Conservation (phyloP, 2,329 filamentous ascomycete genomes). For the Apiospora saccharicola region DNA sequence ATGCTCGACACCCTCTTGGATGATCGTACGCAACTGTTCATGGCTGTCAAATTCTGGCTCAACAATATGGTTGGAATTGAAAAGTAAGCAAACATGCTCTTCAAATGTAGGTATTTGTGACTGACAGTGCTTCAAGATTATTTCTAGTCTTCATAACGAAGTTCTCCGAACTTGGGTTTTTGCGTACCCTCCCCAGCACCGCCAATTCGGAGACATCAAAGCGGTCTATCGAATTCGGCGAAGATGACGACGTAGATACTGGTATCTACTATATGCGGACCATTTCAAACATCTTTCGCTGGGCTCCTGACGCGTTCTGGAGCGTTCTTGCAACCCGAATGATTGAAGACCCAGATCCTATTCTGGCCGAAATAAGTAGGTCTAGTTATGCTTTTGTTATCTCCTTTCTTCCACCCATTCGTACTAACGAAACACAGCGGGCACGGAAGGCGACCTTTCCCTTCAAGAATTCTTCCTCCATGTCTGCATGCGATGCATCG, state of each 20-base stretch:
- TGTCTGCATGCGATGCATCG: slow-evolving; percentile 70
- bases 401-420: slow-evolving; percentile 32
- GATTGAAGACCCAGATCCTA: slow-evolving; percentile 55
- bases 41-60: slow-evolving; percentile 83
- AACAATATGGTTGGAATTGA: slow-evolving; percentile 70
- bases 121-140: slow-evolving; percentile 51
- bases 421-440: slow-evolving; percentile 48
- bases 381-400: slow-evolving; percentile 30
- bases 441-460: slow-evolving; percentile 62
- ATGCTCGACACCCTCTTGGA: slow-evolving; percentile 81
- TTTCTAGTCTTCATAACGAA: slow-evolving; percentile 68
- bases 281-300: slow-evolving; percentile 74
- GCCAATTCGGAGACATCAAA: slow-evolving; percentile 36
- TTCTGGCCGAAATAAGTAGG: slow-evolving; percentile 60
- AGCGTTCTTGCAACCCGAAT: slow-evolving; percentile 70
- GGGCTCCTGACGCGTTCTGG: slow-evolving; percentile 75
- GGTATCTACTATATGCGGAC: slow-evolving; percentile 81
- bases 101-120: background rate
- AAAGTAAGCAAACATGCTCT: slow-evolving; percentile 53
- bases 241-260: slow-evolving; percentile 75
- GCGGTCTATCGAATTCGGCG: slow-evolving; percentile 48
- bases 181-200: slow-evolving; percentile 45
- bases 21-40: slow-evolving; percentile 75
- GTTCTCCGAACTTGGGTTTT: slow-evolving; percentile 62
- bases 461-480: slow-evolving; percentile 74